These are phyloP conservation scores for Penicillium daleae DNA, from an alignment of 495 filamentous ascomycete species.

Conservation along the genomic window DNA sequence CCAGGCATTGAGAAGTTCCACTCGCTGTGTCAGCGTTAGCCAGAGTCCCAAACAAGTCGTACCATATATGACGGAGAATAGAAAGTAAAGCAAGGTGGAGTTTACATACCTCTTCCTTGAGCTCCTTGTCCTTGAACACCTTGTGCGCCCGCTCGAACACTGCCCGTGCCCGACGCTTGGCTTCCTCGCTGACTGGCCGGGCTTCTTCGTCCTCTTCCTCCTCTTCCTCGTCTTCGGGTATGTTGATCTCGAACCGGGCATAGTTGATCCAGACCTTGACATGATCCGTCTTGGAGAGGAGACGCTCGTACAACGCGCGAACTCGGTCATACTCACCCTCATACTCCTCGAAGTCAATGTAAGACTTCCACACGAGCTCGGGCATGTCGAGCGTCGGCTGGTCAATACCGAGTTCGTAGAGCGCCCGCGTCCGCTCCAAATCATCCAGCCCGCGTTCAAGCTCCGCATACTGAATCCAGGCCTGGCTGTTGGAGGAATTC, in stretches of 20 bases:
- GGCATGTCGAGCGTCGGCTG: conserved; percentile 95
- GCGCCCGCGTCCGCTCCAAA: conserved; percentile 80
- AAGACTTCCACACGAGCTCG: conserved; percentile 93
- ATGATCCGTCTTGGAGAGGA: conserved; percentile 91
- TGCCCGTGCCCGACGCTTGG: conserved; percentile 77
- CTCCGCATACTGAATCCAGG: conserved; percentile 95
- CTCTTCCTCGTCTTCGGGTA: conserved; percentile 68
- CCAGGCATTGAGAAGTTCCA: conserved; percentile 89
- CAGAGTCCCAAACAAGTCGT: not conserved
- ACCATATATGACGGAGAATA: conserved; percentile 1
- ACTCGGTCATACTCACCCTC: conserved; percentile 85
- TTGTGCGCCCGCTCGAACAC: conserved; percentile 88
- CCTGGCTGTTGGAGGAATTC: conserved; percentile 84
- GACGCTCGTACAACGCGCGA: conserved; percentile 83
- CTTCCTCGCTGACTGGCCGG: conserved; percentile 75
- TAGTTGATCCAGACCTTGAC: conserved; percentile 99
- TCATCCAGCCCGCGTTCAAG: conserved; percentile 90
- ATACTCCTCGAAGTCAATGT: conserved; percentile 97
- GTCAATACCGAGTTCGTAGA: conserved; percentile 87
- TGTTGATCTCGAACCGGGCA: conserved; percentile 94
- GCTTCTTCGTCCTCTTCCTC: conserved; percentile 67
- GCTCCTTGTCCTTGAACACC: conserved; percentile 86
- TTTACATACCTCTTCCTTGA: conserved; percentile 78
- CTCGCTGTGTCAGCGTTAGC: conserved; percentile 61
- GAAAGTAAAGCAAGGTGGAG: not conserved